These are phyloP conservation scores for Aspergillus oerlinghausenensis DNA, from an alignment of 2,329 filamentous ascomycete genomes.

Conservation along the genomic window DNA sequence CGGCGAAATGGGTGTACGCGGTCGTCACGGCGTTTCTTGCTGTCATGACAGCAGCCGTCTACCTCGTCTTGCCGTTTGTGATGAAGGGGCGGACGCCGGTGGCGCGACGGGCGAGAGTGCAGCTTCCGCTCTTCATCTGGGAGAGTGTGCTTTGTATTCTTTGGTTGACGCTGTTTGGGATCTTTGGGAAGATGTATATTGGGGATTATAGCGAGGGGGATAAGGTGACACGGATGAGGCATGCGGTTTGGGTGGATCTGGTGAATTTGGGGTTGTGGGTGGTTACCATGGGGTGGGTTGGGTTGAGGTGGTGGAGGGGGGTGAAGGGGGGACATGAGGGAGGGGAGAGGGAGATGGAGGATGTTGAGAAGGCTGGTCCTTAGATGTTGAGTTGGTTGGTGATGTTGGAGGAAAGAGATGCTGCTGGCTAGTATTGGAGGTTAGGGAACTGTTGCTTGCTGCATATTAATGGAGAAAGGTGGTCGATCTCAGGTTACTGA, in stretches of 20 bases:
- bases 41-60: slow-evolving; percentile 60
- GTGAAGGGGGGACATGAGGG: slow-evolving; percentile 14
- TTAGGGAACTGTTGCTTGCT: neutral
- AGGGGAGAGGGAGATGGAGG: slow-evolving; percentile 22
- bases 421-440: neutral
- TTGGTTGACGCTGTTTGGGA: slow-evolving; percentile 76
- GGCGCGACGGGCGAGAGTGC: slow-evolving; percentile 19
- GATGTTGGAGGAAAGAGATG: neutral
- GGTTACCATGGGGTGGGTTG: slow-evolving; percentile 47
- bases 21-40: slow-evolving; percentile 64
- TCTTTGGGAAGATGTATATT: slow-evolving; percentile 81
- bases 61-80: slow-evolving; percentile 58
- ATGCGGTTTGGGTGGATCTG: slow-evolving; percentile 79
- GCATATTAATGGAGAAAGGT: neutral
- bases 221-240: slow-evolving; percentile 69
- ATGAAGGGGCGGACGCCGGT: slow-evolving; percentile 26
- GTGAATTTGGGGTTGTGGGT: slow-evolving; percentile 73
- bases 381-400: neutral
- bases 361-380: slow-evolving; percentile 3
- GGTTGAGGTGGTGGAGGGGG: slow-evolving; percentile 33
- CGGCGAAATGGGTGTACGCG: slow-evolving; percentile 72
- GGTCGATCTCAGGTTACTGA: too few relatives aligned
- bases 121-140: slow-evolving; percentile 56
- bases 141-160: slow-evolving; percentile 69
- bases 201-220: slow-evolving; percentile 24